Conservation (phyloP, 768 basidiomycete genomes). For the Panaeolus cyanescens region DNA sequence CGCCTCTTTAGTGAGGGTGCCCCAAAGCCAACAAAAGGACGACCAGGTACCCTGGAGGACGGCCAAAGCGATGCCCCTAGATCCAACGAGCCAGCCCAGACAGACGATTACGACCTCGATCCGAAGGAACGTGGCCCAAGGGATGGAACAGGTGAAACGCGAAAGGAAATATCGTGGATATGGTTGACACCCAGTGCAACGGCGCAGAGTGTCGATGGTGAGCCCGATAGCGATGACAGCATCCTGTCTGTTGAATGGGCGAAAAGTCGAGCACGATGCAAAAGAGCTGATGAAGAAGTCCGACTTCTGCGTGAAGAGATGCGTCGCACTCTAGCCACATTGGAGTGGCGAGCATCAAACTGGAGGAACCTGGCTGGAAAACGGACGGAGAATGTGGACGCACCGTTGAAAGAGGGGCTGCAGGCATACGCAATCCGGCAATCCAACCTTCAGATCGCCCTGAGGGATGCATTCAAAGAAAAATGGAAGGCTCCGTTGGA, state of each 20-base stretch:
- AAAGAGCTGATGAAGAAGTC: conserved; percentile 22
- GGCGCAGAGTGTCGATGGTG: background rate
- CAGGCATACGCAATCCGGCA: background rate
- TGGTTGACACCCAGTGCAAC: conserved; percentile 1
- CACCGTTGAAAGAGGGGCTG: background rate
- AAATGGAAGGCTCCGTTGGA: background rate
- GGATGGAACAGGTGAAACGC: conserved; percentile 12
- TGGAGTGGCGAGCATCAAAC: conserved; percentile 11
- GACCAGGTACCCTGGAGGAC: background rate
- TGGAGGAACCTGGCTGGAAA: conserved; percentile 7
- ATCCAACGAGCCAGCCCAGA: too few species aligned
- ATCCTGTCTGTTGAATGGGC: conserved; percentile 10
- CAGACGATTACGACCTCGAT: too few species aligned
- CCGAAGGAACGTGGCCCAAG: background rate
- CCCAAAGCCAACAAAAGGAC: background rate
- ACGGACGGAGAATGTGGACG: background rate
- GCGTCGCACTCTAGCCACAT: conserved; percentile 12
- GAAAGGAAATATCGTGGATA: conserved; percentile 17
- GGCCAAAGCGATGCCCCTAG: too few species aligned
- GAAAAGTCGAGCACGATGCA: conserved; percentile 11
- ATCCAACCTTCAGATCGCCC: background rate
- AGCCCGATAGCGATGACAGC: background rate
- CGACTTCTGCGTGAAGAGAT: conserved; percentile 24
- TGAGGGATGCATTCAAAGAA: background rate
- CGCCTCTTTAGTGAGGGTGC: conserved; percentile 10